Conservation (phyloP, 768 basidiomycete species). For the Suillus paluster region DNA sequence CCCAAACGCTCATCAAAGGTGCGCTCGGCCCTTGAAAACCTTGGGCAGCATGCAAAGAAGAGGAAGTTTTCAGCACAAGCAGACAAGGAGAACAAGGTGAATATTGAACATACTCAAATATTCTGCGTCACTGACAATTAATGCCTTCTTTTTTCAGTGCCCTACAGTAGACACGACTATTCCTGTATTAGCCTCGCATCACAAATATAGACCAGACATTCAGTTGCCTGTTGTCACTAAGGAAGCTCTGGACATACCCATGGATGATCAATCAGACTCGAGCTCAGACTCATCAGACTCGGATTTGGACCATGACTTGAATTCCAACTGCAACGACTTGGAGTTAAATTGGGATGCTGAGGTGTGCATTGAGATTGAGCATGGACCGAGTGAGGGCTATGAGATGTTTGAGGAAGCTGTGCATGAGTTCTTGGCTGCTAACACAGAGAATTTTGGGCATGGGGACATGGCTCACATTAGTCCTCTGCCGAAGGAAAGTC, state of each 20-base stretch:
- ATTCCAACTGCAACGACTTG: not conserved
- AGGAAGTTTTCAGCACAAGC: not conserved
- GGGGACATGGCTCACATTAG: no score
- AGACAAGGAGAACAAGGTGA: not conserved
- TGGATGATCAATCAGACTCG: not conserved
- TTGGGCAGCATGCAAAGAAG: slow-evolving; percentile 2
- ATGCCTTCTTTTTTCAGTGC: not conserved
- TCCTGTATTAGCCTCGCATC: not conserved
- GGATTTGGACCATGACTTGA: not conserved
- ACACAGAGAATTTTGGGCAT: no score
- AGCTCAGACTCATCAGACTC: not conserved
- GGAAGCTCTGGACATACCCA: not conserved
- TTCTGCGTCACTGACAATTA: not conserved
- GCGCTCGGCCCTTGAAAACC: slow-evolving; percentile 6
- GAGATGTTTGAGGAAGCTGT: not conserved
- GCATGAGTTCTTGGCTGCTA: no score
- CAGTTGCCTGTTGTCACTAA: not conserved
- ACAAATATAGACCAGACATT: slow-evolving; percentile 2
- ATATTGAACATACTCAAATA: not conserved
- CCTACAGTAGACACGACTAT: not conserved
- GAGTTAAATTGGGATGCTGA: no score
- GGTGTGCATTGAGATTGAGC: not conserved
- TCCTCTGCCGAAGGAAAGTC: no score
- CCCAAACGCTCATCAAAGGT: not conserved
- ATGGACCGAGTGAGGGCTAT: not conserved